These are phyloP conservation scores for Dactylella cylindrospora DNA, from an alignment of 2,329 filamentous ascomycete genomes.

Conservation along the genomic window DNA sequence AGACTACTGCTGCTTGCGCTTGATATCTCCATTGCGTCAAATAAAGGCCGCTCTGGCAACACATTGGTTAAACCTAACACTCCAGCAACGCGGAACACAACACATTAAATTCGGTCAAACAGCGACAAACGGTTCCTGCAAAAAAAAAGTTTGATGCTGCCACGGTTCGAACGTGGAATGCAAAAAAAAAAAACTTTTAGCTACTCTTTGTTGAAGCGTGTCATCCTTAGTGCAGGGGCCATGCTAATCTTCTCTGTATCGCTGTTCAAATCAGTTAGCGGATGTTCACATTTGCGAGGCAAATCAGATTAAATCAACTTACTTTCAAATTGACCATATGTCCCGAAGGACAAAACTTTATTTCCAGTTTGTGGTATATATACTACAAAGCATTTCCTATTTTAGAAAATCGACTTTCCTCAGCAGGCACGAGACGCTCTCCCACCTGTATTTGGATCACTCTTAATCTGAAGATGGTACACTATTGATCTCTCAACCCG, in stretches of 20 bases:
- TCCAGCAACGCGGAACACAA: neutral
- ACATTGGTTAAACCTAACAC: neutral
- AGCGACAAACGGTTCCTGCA: neutral
- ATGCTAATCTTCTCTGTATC: constrained; percentile 80
- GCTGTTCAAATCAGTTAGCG: constrained; percentile 47
- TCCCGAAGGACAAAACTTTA: constrained; percentile 42
- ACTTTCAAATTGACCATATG: constrained; percentile 45
- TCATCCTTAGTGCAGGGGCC: constrained; percentile 91
- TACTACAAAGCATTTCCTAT: too few species aligned
- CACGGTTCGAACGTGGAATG: too few species aligned
- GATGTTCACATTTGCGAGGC: too few species aligned
- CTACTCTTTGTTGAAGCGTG: constrained; percentile 73
- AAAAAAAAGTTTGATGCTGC: constrained; percentile 1
- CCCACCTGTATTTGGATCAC: too few species aligned
- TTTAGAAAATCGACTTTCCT: too few species aligned
- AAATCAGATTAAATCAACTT: constrained; percentile 33
- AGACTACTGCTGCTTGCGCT: too few species aligned
- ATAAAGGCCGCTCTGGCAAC: too few species aligned
- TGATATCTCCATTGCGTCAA: too few species aligned
- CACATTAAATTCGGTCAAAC: neutral
- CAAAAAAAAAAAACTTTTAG: constrained; percentile 45
- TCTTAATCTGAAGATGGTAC: too few species aligned
- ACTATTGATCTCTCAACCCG: too few species aligned
- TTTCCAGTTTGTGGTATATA: constrained; percentile 5
- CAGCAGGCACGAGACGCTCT: too few species aligned